Evolutionary conservation across 306 rosid species (phyloP), one percentile per base, ranked within the genome.

Genomic region (Luffa acutangula): DNA sequence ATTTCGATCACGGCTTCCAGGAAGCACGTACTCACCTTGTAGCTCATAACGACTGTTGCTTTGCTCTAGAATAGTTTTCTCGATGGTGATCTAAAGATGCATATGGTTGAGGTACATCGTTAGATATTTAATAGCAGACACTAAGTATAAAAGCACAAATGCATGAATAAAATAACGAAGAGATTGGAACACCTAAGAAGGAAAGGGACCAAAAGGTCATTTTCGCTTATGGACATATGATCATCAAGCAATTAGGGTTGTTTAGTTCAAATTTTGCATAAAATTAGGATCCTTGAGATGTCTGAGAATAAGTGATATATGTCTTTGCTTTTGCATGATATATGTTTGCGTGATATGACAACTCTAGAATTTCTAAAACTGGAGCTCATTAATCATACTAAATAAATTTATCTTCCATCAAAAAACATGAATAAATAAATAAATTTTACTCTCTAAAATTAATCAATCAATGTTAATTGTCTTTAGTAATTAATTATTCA

Each of bases 21-120:
- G 97, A 82, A 95, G 83, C 69, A 95, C 97, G 70, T 92, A 95
- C 85, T 95, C 98, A 45, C 98, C 98, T 86, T 95, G 98, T 84
- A 95, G 96, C 85, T 91, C 98, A 88, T 95, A 95, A 82, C 80
- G 90, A 85, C 97, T 95, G 85, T 87, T 82, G 86, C 88, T 87
- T 86, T 92, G 98, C 85, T 95, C 93, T 86, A 95, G 84, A 83
- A 91, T 87, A 67, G 93, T 69, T 91, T 91, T 95, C 85, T 92
- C 98, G 45, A 95, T 83, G 67, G 97, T 95, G 85, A 95, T 95
- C 98, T 95, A 84, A 76, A 73, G 85, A 79, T 36, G 76, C 41
- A 73, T 37, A 39, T 41, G 45, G 85, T 79, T 77, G 81, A 84
- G 80, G 74, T 54, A 31, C 75, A 80, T 42, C 5, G 37, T 20